Evolutionary conservation across 352 stramenopile species (phyloP).

Genomic region (Globisporangium acanthophoron): DNA sequence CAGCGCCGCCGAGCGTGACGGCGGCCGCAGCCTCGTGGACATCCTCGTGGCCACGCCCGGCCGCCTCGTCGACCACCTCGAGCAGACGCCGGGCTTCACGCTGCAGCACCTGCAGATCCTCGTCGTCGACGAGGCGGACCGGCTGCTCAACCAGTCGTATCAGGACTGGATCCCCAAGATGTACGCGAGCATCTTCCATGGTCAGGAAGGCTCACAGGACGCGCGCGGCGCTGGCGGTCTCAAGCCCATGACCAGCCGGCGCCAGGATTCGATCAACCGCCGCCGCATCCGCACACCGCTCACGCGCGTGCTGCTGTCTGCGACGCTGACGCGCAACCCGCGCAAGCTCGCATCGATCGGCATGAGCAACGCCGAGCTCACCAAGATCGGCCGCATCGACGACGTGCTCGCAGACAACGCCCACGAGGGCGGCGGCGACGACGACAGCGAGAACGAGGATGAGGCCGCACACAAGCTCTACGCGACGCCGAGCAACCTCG

Average conservation of each 20-base stretch:
- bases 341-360: slow-evolving; percentile 93
- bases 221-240: slow-evolving; percentile 12
- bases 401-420: slow-evolving; percentile 65
- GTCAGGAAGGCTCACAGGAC: slow-evolving; percentile 28
- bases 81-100: slow-evolving; percentile 96
- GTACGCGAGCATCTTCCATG: slow-evolving; percentile 77
- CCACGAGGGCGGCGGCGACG: slow-evolving; percentile 33
- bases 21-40: slow-evolving; percentile 87
- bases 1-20: slow-evolving; percentile 18
- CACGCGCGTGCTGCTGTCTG: slow-evolving; percentile 96
- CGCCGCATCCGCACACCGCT: slow-evolving; percentile 81
- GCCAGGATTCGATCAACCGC: slow-evolving; percentile 76
- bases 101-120: slow-evolving; percentile 96
- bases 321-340: slow-evolving; percentile 96
- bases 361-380: slow-evolving; percentile 94
- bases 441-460: slow-evolving; percentile 23
- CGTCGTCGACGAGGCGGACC: slow-evolving; percentile 97
- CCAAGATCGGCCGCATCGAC: slow-evolving; percentile 72
- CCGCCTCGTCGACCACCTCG: slow-evolving; percentile 95
- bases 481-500: slow-evolving; percentile 67
- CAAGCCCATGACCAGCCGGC: slow-evolving; percentile 48
- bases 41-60: slow-evolving; percentile 97
- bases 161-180: slow-evolving; percentile 96
- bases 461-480: slow-evolving; percentile 52
- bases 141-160: slow-evolving; percentile 96